phyloP scores from a whole-genome alignment of 805 yeast genomes.

The Kockiozyma suomiensis region DNA sequence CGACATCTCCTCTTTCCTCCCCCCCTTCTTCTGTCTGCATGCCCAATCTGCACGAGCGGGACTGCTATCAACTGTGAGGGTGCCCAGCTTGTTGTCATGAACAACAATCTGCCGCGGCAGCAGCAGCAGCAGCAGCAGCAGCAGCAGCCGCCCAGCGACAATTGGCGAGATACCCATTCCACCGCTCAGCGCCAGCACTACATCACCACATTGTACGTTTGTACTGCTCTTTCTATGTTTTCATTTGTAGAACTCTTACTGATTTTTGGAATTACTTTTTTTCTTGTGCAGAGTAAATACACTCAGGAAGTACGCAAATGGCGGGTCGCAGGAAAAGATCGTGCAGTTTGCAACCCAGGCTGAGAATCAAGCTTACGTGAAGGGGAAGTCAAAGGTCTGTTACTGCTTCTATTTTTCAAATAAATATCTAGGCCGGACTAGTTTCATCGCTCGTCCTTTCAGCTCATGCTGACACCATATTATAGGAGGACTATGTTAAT shows the following conservation, averaged over 20 bases:
- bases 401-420: background rate
- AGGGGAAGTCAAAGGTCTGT: conserved; percentile 26
- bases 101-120: conserved; percentile 5
- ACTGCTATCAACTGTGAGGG: background rate
- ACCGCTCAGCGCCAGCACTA: conserved; percentile 22
- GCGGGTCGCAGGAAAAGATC: conserved; percentile 27
- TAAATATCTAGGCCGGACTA: background rate
- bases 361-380: conserved; percentile 30
- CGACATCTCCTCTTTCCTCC: too few species aligned
- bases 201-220: conserved; percentile 19
- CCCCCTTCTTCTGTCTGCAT: background rate
- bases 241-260: too few species aligned
- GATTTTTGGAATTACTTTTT: too few species aligned
- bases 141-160: conserved; percentile 9
- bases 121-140: conserved; percentile 13
- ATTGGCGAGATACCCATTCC: conserved; percentile 25
- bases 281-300: conserved; percentile 11
- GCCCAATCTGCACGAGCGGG: background rate
- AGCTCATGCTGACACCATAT: background rate
- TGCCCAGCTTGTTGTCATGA: background rate
- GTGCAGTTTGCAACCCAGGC: conserved; percentile 22
- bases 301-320: conserved; percentile 23
- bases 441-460: background rate
- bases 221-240: background rate
- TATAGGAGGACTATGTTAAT: conserved; percentile 29